Base-by-base conservation (phyloP, 2,329 filamentous ascomycete genomes). In the Macrophomina pseudophaseolina region DNA sequence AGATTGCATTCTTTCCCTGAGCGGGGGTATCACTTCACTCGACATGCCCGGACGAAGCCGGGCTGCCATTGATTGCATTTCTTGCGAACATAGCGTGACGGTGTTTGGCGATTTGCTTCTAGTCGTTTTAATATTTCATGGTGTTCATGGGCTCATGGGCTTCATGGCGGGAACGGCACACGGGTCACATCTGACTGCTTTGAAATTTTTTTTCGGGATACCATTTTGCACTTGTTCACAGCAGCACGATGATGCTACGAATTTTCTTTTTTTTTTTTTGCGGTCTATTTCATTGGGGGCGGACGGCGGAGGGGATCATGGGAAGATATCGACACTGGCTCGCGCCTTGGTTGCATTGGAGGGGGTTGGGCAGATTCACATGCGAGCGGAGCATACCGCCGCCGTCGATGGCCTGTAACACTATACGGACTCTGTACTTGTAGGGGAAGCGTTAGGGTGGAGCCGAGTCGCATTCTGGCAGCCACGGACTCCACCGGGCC, bases 381-480 rank as follows among this genome's bases (percentile, higher is more conserved):
- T 68, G 18, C 66, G 65, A 32, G 68, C 71, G 66, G 69, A 71
- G 71, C 68, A 68, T 68, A 65, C 62, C 62, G 62, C 68, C 65
- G 56, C 69, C 70, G 69, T 70, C 69, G 69, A 70, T 73, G 72
- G 71, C 77, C 73, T 79, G 76, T 78, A 79, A 73, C 73, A 76
- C 74, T 75, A 79, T 70, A 72, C 75, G 74, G 75, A 78, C 70
- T 59, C 52, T 79, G 77, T 79, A 78, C 76, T 78, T 76, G 72
- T 78, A 78, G 71, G 71, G 72, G 68, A 67, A 59, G 63, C 49
- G 63, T 52, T 48, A 23, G 68, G 68, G 68, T 68, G 69, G 71
- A 74, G 75, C 71, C 74, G 49, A 74, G 64, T 72, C 75, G 77
- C 77, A 77, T 75, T 64, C 32, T 62, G 63, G 63, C 58, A 62